phyloP scores from a whole-genome alignment of 768 basidiomycete species.

The Boletus pseudopeckii region DNA sequence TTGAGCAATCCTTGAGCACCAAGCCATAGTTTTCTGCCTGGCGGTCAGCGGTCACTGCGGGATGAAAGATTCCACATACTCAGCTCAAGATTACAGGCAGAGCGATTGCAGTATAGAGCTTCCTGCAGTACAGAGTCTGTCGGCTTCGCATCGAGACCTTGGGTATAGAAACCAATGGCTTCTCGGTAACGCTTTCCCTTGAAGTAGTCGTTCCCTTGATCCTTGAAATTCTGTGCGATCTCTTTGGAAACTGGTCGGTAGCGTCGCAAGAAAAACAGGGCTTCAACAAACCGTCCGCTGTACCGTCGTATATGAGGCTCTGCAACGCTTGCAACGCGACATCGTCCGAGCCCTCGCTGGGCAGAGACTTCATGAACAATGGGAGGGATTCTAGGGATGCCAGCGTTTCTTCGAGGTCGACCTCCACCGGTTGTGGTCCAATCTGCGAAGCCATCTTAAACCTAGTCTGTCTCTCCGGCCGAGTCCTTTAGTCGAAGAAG shows the following conservation, averaged over 20 bases:
- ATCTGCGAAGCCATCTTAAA: constrained; percentile 20
- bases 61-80: constrained; percentile 42
- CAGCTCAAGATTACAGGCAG: constrained; percentile 89
- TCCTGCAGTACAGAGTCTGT: constrained; percentile 55
- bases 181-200: constrained; percentile 83
- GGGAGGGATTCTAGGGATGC: constrained; percentile 64
- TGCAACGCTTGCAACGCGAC: constrained; percentile 77
- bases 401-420: constrained; percentile 36
- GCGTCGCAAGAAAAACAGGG: not conserved
- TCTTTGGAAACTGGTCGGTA: constrained; percentile 45
- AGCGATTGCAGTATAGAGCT: constrained; percentile 81
- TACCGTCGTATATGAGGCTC: constrained; percentile 83
- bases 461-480: not conserved
- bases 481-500: not conserved
- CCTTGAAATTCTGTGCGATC: constrained; percentile 87
- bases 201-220: constrained; percentile 94
- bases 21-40: constrained; percentile 80
- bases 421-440: constrained; percentile 23
- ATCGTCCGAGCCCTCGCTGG: constrained; percentile 60
- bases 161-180: constrained; percentile 85
- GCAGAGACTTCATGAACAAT: constrained; percentile 90
- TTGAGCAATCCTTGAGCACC: constrained; percentile 82
- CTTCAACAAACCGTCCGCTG: constrained; percentile 78
- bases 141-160: constrained; percentile 84
- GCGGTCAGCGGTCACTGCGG: not conserved